Conservation (phyloP, 169 alveolate species). For the Perkinsus chesapeaki region DNA sequence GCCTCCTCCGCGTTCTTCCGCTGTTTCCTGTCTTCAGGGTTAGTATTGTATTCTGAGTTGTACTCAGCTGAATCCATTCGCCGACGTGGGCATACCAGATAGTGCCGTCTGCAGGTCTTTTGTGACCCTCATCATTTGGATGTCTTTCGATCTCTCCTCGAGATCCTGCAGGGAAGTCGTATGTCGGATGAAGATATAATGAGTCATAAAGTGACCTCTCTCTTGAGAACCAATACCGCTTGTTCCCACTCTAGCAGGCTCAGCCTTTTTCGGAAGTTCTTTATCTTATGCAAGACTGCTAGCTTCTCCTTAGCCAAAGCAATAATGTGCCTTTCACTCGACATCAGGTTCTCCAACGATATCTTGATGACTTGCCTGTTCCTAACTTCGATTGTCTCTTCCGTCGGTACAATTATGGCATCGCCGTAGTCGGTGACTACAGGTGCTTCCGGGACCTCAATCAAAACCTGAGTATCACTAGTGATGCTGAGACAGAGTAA, state of each 20-base stretch:
- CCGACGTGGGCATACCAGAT: background rate
- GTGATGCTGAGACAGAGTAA: background rate
- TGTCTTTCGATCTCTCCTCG: conserved; percentile 43
- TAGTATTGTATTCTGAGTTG: background rate
- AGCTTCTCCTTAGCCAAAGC: background rate
- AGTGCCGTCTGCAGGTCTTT: conserved; percentile 27
- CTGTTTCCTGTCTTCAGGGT: background rate
- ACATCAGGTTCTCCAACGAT: no score
- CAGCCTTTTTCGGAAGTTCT: conserved; percentile 32
- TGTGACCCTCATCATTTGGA: conserved; percentile 48
- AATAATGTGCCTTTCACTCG: background rate
- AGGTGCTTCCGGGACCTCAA: conserved; percentile 64
- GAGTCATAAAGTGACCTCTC: background rate
- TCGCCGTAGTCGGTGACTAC: conserved; percentile 71
- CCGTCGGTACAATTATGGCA: conserved; percentile 61
- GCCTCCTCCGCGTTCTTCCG: background rate
- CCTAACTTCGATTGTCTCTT: conserved; percentile 62
- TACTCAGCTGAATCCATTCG: background rate
- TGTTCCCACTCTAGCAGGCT: conserved; percentile 39
- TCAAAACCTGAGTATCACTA: conserved; percentile 42
- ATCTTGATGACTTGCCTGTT: conserved; percentile 49
- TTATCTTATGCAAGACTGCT: background rate
- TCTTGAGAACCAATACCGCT: conserved; percentile 34
- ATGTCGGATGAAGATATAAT: background rate
- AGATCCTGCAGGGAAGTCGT: conserved; percentile 24